Conservation (phyloP, 352 stramenopile genomes). For the Globisporangium cederbergense region DNA sequence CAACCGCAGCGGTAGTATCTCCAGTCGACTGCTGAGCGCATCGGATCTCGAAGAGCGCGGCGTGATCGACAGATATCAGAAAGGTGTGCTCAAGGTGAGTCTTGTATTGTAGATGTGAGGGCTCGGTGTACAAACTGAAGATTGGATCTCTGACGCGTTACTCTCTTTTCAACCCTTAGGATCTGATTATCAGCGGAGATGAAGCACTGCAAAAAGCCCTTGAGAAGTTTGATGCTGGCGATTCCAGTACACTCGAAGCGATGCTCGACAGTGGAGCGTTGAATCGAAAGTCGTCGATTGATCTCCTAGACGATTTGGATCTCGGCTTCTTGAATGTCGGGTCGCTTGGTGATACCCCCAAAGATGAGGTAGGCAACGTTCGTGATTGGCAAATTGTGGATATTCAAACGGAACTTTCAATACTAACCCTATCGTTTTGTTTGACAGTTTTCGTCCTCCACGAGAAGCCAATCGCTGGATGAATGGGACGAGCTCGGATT, state of each 20-base stretch:
- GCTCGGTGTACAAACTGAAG: neutral
- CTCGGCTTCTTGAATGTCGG: constrained; percentile 87
- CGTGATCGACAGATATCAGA: constrained; percentile 89
- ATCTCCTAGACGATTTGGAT: constrained; percentile 83
- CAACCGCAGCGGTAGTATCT: constrained; percentile 80
- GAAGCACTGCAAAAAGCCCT: constrained; percentile 86
- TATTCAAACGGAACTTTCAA: neutral
- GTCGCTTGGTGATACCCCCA: constrained; percentile 78
- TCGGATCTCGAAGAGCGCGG: constrained; percentile 89
- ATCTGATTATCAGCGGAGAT: constrained; percentile 91
- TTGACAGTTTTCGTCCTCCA: constrained; percentile 48
- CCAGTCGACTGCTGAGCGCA: constrained; percentile 80
- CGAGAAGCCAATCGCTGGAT: constrained; percentile 71
- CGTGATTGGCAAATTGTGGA: neutral
- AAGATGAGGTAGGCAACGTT: constrained; percentile 51
- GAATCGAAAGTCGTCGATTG: constrained; percentile 83
- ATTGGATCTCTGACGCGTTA: neutral
- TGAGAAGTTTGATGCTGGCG: constrained; percentile 87
- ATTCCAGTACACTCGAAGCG: constrained; percentile 80
- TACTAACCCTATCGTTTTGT: constrained; percentile 1
- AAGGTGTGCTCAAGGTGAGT: constrained; percentile 84
- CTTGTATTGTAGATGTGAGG: neutral
- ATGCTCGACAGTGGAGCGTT: constrained; percentile 80
- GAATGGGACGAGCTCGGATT: constrained; percentile 88
- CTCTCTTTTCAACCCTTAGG: constrained; percentile 26